Evolutionary conservation across 2,329 filamentous ascomycete species (phyloP).

Genomic region (Diplodia corticola): DNA sequence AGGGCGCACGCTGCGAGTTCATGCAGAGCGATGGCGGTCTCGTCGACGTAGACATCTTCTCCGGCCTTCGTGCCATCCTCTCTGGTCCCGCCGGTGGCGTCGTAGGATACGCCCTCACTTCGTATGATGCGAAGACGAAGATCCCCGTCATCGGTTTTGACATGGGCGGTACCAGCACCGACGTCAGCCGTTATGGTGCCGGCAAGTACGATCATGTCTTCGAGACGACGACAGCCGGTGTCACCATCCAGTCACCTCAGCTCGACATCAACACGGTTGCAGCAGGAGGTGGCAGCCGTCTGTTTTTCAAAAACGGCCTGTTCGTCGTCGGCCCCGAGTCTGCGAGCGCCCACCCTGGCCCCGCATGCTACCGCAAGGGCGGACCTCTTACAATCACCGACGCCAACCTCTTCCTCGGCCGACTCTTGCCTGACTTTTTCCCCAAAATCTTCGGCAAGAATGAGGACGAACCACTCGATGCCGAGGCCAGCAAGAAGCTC

Average conservation of each 20-base stretch:
- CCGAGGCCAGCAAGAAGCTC: conserved; percentile 70
- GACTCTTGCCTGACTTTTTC: conserved; percentile 86
- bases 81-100: conserved; percentile 92
- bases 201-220: conserved; percentile 92
- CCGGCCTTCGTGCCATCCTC: conserved; percentile 79
- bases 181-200: conserved; percentile 80
- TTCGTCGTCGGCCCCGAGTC: conserved; percentile 91
- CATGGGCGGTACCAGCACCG: conserved; percentile 92
- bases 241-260: conserved; percentile 89
- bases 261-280: conserved; percentile 95
- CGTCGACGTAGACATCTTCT: conserved; percentile 76
- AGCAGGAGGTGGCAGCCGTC: conserved; percentile 78
- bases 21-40: conserved; percentile 84
- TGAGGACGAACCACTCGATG: conserved; percentile 78
- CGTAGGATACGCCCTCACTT: conserved; percentile 88
- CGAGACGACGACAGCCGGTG: conserved; percentile 90
- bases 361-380: conserved; percentile 86
- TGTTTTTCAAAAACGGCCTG: conserved; percentile 86
- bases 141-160: conserved; percentile 92
- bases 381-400: conserved; percentile 92
- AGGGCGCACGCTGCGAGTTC: conserved; percentile 83
- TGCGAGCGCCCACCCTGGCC: conserved; percentile 84
- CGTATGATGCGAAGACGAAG: conserved; percentile 78
- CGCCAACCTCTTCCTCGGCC: conserved; percentile 72
- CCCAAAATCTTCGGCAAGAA: conserved; percentile 93